These are phyloP conservation scores for Aspergillus felis DNA, from an alignment of 2,329 filamentous ascomycete species.

Conservation along the genomic window DNA sequence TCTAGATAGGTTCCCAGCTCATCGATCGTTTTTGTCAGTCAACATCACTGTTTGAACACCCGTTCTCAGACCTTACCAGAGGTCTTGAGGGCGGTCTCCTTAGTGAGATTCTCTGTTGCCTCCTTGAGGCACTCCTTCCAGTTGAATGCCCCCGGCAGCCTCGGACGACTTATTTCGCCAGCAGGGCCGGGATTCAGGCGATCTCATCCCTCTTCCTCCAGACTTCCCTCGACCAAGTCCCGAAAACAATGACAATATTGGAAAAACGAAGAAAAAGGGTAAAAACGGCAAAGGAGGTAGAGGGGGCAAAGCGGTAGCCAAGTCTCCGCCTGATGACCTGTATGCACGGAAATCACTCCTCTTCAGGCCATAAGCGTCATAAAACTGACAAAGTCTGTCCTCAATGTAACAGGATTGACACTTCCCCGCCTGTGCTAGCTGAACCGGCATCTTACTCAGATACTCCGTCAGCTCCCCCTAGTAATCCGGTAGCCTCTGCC, in stretches of 20 bases:
- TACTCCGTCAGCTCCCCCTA: conserved; percentile 20
- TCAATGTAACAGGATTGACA: conserved; percentile 21
- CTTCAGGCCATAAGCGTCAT: conserved; percentile 7
- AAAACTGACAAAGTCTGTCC: background rate
- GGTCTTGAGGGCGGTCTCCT: conserved; percentile 30
- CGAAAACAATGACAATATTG: conserved; percentile 30
- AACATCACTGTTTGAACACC: conserved; percentile 8
- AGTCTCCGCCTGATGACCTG: conserved; percentile 33
- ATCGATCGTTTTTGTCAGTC: conserved; percentile 5
- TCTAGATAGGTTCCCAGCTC: background rate
- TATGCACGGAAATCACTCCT: conserved; percentile 20
- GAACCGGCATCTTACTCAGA: conserved; percentile 32
- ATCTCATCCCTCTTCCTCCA: conserved; percentile 25
- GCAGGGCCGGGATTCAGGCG: conserved; percentile 32
- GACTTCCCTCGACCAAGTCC: conserved; percentile 22
- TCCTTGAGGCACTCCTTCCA: conserved; percentile 26
- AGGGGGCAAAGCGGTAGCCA: conserved; percentile 28
- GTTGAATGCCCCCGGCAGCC: conserved; percentile 42
- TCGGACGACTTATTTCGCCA: conserved; percentile 37
- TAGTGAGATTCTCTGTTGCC: conserved; percentile 19
- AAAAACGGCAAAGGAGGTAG: conserved; percentile 36
- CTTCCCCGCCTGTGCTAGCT: conserved; percentile 21
- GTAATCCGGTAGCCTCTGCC: conserved; percentile 30
- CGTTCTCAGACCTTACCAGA: conserved; percentile 32
- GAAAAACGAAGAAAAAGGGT: conserved; percentile 40